Evolutionary conservation across 129 eudicot species (phyloP), one percentile per base, ranked within the genome.

Genomic region (Helichrysum umbraculigerum): DNA sequence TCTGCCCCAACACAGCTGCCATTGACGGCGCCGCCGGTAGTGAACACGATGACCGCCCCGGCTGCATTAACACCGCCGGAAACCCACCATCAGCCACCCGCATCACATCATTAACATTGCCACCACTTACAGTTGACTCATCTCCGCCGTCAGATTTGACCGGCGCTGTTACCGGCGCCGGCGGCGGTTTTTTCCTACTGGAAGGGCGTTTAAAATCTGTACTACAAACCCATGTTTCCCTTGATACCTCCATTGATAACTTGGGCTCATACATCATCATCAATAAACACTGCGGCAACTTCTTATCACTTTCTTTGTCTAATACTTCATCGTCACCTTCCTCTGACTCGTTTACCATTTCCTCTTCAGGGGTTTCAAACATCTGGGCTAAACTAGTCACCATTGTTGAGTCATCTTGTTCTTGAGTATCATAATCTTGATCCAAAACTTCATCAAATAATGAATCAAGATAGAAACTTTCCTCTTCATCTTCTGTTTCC

Each of bases 191-290:
- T 32, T 79, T 76, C 71, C 78, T 82, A 41, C 75, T 79, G 35
- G 96, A 86, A 25, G 76, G 83, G 72, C 88, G 86, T 69, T 86
- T 79, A 93, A 93, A 93, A 68, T 91, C 98, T 11, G 78, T 83
- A 54, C 87, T 86, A 79, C 93, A 84, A 29, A 93, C 98, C 98
- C 98, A 93, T 47, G 98, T 93, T 67, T 93, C 98, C 71, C 81
- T 93, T 21, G 96, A 93, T 6, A 93, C 96, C 63, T 91, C 97
- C 92, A 93, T 88, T 66, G 98, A 93, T 41, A 95, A 78, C 80
- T 95, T 95, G 6, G 99, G 99, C 79, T 95, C 99, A 32, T 90
- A 89, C 94, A 87, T 89, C 99, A 95, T 95, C 75, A 91, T 30
- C 30, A 95, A 62, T 81, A 95, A 87, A 82, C 97, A 95, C 6